A percentile compares a stretch with the other conserved stretches of the same genome.
These are phyloP conservation scores for Fusarium acutatum DNA, from an alignment of 2,329 filamentous ascomycete genomes.

Conservation along the genomic window DNA sequence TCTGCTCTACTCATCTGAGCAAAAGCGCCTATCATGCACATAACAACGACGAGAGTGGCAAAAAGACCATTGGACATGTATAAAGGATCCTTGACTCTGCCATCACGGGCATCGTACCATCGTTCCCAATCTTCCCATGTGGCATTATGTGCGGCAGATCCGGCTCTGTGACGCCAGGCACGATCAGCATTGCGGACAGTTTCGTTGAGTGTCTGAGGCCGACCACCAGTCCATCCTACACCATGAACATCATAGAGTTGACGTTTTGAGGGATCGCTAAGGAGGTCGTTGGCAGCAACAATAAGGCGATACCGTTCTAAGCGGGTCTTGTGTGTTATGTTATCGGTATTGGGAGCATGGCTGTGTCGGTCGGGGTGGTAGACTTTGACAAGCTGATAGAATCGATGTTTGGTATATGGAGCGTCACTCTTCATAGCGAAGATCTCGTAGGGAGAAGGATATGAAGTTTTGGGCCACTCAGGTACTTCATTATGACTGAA, in stretches of 20 bases:
- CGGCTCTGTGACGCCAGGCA: conserved; percentile 59
- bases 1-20: conserved; percentile 77
- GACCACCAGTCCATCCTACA: conserved; percentile 77
- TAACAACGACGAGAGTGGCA: conserved; percentile 70
- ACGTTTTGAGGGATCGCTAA: conserved; percentile 82
- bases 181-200: conserved; percentile 51
- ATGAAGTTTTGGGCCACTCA: conserved; percentile 57
- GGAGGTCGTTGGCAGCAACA: conserved; percentile 85
- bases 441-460: conserved; percentile 91
- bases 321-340: conserved; percentile 64
- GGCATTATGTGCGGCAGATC: conserved; percentile 72
- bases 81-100: conserved; percentile 58
- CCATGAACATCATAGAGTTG: conserved; percentile 84
- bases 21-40: conserved; percentile 75
- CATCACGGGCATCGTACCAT: conserved; percentile 69
- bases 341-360: conserved; percentile 39
- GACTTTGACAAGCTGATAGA: conserved; percentile 91
- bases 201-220: conserved; percentile 59
- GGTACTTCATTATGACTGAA: conserved; percentile 23
- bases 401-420: conserved; percentile 83
- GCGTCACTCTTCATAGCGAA: conserved; percentile 67
- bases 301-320: conserved; percentile 92
- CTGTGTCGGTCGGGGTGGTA: conserved; percentile 85
- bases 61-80: conserved; percentile 85
- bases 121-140: conserved; percentile 99